phyloP scores from a whole-genome alignment of 441 rosid genomes.

The Brassica balearica region DNA sequence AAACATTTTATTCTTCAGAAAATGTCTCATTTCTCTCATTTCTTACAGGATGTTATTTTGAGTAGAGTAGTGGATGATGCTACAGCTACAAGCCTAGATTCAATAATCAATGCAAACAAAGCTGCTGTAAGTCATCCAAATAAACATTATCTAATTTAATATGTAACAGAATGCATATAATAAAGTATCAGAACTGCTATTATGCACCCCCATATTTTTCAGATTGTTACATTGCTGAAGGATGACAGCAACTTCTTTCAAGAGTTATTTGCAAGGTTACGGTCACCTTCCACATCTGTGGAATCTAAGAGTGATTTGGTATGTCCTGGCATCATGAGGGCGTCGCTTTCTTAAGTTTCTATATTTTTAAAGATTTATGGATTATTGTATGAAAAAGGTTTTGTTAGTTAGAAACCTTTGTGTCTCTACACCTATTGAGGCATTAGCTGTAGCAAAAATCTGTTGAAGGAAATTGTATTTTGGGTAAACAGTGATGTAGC shows the following conservation, averaged over 20 bases:
- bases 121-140: constrained; percentile 66
- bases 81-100: constrained; percentile 70
- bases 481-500: constrained; percentile 11
- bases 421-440: constrained; percentile 8
- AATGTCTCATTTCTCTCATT: constrained; percentile 30
- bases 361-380: not conserved
- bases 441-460: not conserved
- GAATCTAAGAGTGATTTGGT: constrained; percentile 91
- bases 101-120: constrained; percentile 79
- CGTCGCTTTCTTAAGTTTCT: constrained; percentile 7
- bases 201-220: constrained; percentile 13
- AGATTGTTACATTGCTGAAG: constrained; percentile 87
- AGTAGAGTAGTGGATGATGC: constrained; percentile 84
- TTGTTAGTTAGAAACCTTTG: constrained; percentile 14
- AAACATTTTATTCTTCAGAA: constrained; percentile 5
- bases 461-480: constrained; percentile 3
- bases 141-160: constrained; percentile 1
- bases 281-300: constrained; percentile 61
- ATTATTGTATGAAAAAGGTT: constrained; percentile 22
- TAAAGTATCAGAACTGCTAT: not conserved
- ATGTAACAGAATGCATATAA: not conserved
- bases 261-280: constrained; percentile 83
- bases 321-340: constrained; percentile 35
- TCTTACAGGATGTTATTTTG: constrained; percentile 88
- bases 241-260: constrained; percentile 85